A percentile compares a stretch with the other conserved stretches of the same genome.
Conservation (phyloP, 225 moss, liverwort and hornwort species). For the Pseudoscleropodium purum region DNA sequence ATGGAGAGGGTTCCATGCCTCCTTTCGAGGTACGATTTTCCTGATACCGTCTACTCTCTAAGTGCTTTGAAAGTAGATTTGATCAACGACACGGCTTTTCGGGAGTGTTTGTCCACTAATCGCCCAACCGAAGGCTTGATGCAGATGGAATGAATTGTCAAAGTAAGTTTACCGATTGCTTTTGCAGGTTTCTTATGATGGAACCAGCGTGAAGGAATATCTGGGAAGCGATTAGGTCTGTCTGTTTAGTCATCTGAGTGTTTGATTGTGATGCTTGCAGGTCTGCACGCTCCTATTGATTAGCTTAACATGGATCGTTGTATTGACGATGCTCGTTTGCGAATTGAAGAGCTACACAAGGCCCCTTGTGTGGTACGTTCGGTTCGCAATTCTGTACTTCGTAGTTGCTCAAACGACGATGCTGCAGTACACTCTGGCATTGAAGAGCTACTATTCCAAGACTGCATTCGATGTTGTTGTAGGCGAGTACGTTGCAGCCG, state of each 20-base stretch:
- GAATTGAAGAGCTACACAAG: constrained; percentile 62
- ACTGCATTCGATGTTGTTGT: constrained; percentile 19
- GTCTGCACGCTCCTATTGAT: constrained; percentile 38
- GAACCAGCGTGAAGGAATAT: neutral
- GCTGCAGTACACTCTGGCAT: constrained; percentile 33
- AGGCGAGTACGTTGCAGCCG: constrained; percentile 27
- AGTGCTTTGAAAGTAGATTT: neutral
- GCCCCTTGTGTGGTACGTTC: constrained; percentile 59
- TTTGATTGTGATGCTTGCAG: constrained; percentile 31
- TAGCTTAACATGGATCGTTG: constrained; percentile 40
- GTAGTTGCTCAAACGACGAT: constrained; percentile 61
- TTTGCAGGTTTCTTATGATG: neutral
- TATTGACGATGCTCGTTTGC: constrained; percentile 47
- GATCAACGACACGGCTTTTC: neutral
- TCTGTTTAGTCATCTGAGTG: neutral
- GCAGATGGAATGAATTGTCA: neutral
- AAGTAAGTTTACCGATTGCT: neutral
- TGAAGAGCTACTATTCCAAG: constrained; percentile 48
- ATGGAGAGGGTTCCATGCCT: constrained; percentile 37
- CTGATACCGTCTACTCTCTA: neutral
- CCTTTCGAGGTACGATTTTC: constrained; percentile 42
- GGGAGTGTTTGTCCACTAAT: neutral
- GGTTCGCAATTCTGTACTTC: constrained; percentile 60
- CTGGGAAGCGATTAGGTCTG: neutral
- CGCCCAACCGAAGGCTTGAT: neutral